phyloP scores from a whole-genome alignment of 148 eudicot species.

The Agrostemma githago region DNA sequence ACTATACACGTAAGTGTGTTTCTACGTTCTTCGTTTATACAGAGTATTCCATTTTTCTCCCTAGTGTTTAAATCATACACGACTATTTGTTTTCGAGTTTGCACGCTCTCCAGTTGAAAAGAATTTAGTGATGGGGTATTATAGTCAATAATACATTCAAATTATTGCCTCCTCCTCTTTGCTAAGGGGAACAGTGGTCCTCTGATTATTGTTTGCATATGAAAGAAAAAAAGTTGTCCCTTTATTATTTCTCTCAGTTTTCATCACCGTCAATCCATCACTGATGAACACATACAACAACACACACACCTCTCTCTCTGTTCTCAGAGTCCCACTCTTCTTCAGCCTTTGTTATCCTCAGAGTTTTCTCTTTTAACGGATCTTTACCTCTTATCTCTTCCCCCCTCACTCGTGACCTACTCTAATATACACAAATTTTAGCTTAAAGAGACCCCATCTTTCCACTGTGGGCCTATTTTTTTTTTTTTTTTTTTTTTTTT shows the following conservation, averaged over 20 bases:
- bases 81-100: neutral
- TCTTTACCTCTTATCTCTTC: slow-evolving; percentile 35
- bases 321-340: slow-evolving; percentile 25
- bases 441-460: slow-evolving; percentile 4
- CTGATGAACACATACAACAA: slow-evolving; percentile 27
- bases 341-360: slow-evolving; percentile 36
- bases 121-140: slow-evolving; percentile 28
- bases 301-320: slow-evolving; percentile 26
- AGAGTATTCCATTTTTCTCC: neutral
- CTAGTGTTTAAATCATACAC: neutral
- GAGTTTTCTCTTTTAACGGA: slow-evolving; percentile 26
- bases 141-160: slow-evolving; percentile 27
- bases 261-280: slow-evolving; percentile 34
- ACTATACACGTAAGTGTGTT: neutral
- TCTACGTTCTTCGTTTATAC: neutral
- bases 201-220: slow-evolving; percentile 28
- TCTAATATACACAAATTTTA: slow-evolving; percentile 14
- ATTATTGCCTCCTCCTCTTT: slow-evolving; percentile 26
- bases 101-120: slow-evolving; percentile 12
- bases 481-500: no score
- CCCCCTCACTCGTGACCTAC: slow-evolving; percentile 30
- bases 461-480: slow-evolving; percentile 30
- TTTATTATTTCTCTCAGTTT: slow-evolving; percentile 27
- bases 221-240: slow-evolving; percentile 39
- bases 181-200: slow-evolving; percentile 43